These are phyloP conservation scores for Saccharomycopsis synnaedendra DNA, from an alignment of 805 yeast species.

Conservation along the genomic window DNA sequence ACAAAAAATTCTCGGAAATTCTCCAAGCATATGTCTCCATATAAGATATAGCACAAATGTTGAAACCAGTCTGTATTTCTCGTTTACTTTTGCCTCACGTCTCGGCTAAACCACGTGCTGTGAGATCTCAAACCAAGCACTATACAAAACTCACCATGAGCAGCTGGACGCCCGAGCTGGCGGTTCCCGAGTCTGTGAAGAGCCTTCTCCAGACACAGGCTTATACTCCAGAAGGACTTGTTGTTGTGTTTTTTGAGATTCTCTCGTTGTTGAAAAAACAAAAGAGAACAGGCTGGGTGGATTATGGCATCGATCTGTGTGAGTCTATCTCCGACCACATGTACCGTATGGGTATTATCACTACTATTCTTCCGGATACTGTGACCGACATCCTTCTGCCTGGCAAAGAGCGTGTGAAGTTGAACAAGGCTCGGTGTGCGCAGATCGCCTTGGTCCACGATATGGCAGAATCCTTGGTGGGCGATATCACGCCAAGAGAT, in stretches of 20 bases:
- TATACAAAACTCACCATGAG: no score
- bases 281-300: constrained; percentile 91
- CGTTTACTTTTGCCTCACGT: no score
- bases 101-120: no score
- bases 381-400: constrained; percentile 21
- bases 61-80: no score
- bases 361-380: constrained; percentile 42
- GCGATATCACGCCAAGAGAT: constrained; percentile 86
- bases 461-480: constrained; percentile 88
- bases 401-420: constrained; percentile 23
- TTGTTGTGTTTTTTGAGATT: constrained; percentile 50
- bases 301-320: constrained; percentile 33
- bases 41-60: no score
- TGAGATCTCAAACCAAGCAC: no score
- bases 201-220: constrained; percentile 22
- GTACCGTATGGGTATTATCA: constrained; percentile 84
- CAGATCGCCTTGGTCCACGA: constrained; percentile 88
- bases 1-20: no score
- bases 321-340: constrained; percentile 86
- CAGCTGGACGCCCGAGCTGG: constrained; percentile 43
- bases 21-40: no score
- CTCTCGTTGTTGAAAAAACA: constrained; percentile 65
- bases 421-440: constrained; percentile 56
- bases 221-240: constrained; percentile 31
- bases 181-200: constrained; percentile 36